Evolutionary conservation across 164 flowering plant species (phyloP), one percentile per base, ranked within the genome.

Genomic region (Magnolia officinalis): DNA sequence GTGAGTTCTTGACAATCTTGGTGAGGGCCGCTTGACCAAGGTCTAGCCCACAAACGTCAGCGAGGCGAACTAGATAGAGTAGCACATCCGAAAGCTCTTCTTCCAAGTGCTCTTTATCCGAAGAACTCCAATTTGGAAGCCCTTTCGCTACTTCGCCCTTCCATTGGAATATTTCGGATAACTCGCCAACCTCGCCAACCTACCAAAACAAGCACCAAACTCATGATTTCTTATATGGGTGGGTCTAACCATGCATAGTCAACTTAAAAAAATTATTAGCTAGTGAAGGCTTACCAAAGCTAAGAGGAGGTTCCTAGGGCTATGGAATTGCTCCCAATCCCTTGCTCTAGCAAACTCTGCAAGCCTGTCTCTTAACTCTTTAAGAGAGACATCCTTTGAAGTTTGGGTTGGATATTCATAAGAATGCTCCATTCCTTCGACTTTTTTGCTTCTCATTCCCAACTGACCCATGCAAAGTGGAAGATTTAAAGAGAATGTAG

Each of bases 61-160:
- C 86, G 2, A 88, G 82, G 29, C 82, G 84, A 63, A 88, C 78
- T 2, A 88, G 79, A 72, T 88, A 88, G 70, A 86, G 86, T 7
- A 88, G 65, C 31, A 88, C 90, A 78, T 88, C 89, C 0, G 89
- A 86, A 50, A 88, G 83, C 84, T 88, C 89, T 63, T 86, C 89
- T 23, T 82, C 87, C 23, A 88, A 69, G 73, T 88, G 88, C 78
- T 82, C 83, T 75, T 88, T 88, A 18, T 86, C 89, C 8, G 59
- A 78, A 9, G 49, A 58, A 50, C 63, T 82, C 89, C 88, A 88
- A 19, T 84, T 79, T 19, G 89, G 86, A 6, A 88, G 82, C 18
- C 89, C 89, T 76, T 75, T 86, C 24, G 73, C 84, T 4, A 88
- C 87, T 77, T 85, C 88, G 37, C 87, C 89, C 69, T 80, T 86